These are phyloP conservation scores for Biancaea sappan DNA, from an alignment of 306 rosid genomes.

Conservation along the genomic window DNA sequence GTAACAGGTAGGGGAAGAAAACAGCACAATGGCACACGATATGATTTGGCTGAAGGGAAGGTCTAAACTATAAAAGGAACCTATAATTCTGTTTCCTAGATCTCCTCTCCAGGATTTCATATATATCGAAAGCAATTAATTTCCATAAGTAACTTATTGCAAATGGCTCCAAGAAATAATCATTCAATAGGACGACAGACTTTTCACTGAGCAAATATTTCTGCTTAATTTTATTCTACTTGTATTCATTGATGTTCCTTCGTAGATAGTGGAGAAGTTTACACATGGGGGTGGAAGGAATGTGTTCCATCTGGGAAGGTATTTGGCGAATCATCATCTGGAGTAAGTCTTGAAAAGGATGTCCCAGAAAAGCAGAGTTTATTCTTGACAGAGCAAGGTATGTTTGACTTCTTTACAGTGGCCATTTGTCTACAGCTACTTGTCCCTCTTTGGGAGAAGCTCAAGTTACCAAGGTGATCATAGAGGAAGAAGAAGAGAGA, in stretches of 20 bases:
- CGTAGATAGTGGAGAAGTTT: constrained; percentile 79
- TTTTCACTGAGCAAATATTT: neutral
- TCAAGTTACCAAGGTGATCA: constrained; percentile 25
- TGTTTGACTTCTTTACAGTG: constrained; percentile 37
- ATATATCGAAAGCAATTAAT: neutral
- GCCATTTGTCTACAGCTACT: constrained; percentile 28
- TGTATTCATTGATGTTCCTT: constrained; percentile 17
- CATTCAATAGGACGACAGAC: neutral
- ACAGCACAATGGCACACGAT: neutral
- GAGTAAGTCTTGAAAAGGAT: constrained; percentile 59
- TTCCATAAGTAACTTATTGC: neutral
- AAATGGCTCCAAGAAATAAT: constrained; percentile 16
- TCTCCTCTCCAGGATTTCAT: neutral
- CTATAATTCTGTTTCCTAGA: neutral
- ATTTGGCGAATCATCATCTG: constrained; percentile 54
- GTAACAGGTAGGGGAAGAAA: constrained; percentile 59
- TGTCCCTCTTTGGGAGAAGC: constrained; percentile 29
- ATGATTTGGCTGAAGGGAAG: constrained; percentile 5
- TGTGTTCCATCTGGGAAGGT: constrained; percentile 95
- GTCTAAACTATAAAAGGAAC: neutral
- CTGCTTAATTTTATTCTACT: constrained; percentile 2
- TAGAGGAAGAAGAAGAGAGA: constrained; percentile 9
- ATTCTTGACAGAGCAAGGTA: constrained; percentile 72
- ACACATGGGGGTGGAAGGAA: constrained; percentile 99
- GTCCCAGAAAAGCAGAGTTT: constrained; percentile 61